A percentile compares a stretch with the other conserved stretches of the same genome.
phyloP scores from a whole-genome alignment of 176 grass and related monocot genomes.

The Zea luxurians region DNA sequence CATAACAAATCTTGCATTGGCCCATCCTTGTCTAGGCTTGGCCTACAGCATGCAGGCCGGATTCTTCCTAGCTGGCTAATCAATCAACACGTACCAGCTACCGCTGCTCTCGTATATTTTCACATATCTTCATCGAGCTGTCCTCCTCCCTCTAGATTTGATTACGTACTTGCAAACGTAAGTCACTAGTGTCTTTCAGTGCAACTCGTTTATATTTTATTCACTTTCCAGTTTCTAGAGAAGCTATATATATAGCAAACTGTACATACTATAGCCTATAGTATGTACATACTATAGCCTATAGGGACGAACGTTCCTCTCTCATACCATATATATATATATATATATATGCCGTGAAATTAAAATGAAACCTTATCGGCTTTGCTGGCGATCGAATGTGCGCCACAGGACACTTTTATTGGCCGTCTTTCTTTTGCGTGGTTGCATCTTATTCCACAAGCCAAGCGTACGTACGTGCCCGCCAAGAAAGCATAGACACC shows the following conservation, averaged over 20 bases:
- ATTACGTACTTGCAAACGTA: background rate
- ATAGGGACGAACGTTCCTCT: too few species aligned
- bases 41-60: too few species aligned
- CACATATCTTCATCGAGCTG: background rate
- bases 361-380: background rate
- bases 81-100: too few species aligned
- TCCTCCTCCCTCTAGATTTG: background rate
- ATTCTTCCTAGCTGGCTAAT: too few species aligned
- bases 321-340: too few species aligned
- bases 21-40: too few species aligned
- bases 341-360: too few species aligned
- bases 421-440: background rate
- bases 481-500: slow-evolving; percentile 9
- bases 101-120: too few species aligned
- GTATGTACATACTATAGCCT: too few species aligned
- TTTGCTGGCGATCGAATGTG: background rate
- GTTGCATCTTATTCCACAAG: slow-evolving; percentile 24
- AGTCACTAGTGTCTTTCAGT: background rate
- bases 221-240: background rate
- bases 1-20: too few species aligned
- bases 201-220: background rate
- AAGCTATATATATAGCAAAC: background rate
- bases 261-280: too few species aligned
- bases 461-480: background rate
- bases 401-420: background rate